A percentile compares a stretch with the other conserved stretches of the same genome.
These are phyloP conservation scores for Leccinum obscurum DNA, from an alignment of 768 basidiomycete species.

Conservation along the genomic window DNA sequence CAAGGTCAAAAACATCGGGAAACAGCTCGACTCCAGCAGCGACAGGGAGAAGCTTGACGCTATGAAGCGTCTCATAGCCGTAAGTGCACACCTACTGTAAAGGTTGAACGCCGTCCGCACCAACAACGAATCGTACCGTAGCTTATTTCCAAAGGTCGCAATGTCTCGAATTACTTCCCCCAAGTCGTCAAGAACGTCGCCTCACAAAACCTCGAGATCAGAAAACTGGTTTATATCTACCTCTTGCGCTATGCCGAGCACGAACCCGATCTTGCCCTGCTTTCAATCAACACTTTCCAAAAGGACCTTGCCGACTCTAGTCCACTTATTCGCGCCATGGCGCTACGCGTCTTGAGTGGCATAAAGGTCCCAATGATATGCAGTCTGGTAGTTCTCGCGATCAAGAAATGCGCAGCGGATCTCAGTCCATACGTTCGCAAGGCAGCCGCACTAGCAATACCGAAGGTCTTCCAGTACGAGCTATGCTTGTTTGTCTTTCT, in stretches of 20 bases:
- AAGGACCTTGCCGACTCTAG: constrained; percentile 91
- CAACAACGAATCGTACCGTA: constrained; percentile 31
- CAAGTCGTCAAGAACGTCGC: constrained; percentile 98
- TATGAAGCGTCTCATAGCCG: constrained; percentile 92
- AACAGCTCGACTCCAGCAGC: constrained; percentile 83
- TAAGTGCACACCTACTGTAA: constrained; percentile 44
- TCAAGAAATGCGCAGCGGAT: constrained; percentile 91
- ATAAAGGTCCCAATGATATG: constrained; percentile 91
- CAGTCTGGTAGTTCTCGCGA: constrained; percentile 79
- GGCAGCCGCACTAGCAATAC: constrained; percentile 86
- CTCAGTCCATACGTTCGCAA: constrained; percentile 94
- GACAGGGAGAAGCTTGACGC: constrained; percentile 93
- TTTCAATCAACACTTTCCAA: constrained; percentile 99
- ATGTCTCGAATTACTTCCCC: constrained; percentile 92
- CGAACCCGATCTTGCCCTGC: constrained; percentile 91
- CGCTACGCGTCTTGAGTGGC: constrained; percentile 87
- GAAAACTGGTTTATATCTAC: constrained; percentile 98
- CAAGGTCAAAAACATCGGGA: constrained; percentile 76
- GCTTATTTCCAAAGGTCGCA: constrained; percentile 91
- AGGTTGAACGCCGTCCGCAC: not conserved
- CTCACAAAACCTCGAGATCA: constrained; percentile 86
- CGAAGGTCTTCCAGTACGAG: constrained; percentile 76
- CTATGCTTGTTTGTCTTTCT: constrained; percentile 17
- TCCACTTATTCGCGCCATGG: constrained; percentile 95
- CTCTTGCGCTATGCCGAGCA: constrained; percentile 90